Evolutionary conservation across 805 yeast genomes (phyloP).

Genomic region (Kazachstania psychrophila): DNA sequence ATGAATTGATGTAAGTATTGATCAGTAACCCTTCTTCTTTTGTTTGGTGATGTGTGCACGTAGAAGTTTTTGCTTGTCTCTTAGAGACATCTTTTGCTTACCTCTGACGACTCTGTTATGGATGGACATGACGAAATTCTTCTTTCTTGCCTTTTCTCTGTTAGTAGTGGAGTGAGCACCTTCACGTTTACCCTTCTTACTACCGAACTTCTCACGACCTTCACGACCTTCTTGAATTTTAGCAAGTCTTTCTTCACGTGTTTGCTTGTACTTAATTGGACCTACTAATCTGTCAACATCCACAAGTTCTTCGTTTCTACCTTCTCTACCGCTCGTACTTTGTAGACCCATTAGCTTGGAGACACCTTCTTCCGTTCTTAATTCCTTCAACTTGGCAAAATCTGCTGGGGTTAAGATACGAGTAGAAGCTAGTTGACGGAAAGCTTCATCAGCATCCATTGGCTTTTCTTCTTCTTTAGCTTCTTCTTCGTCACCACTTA

Average conservation of each 20-base stretch:
- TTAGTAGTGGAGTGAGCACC: constrained; percentile 84
- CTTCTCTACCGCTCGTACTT: constrained; percentile 12
- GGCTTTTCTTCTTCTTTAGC: constrained; percentile 20
- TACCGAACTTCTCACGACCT: constrained; percentile 84
- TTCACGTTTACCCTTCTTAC: constrained; percentile 71
- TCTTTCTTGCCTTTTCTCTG: constrained; percentile 92
- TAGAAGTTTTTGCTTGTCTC: constrained; percentile 82
- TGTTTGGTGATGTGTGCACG: constrained; percentile 83
- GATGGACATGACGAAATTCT: constrained; percentile 98
- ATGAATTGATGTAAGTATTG: not conserved
- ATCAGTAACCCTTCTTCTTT: constrained; percentile 63
- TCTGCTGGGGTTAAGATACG: constrained; percentile 94
- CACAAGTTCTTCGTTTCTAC: constrained; percentile 68
- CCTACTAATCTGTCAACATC: constrained; percentile 75
- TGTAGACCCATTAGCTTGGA: constrained; percentile 60
- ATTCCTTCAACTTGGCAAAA: constrained; percentile 88
- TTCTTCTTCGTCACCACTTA: constrained; percentile 14
- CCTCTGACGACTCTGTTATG: constrained; percentile 94
- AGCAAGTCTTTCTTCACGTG: constrained; percentile 84
- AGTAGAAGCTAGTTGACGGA: constrained; percentile 54
- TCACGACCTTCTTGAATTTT: constrained; percentile 85
- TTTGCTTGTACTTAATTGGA: constrained; percentile 63
- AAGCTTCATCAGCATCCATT: constrained; percentile 33
- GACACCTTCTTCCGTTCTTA: constrained; percentile 76
- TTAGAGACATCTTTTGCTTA: constrained; percentile 76